Percentiles rank a stretch among this genome's conserved stretches.
Evolutionary conservation across 2,329 filamentous ascomycete species (phyloP).

Genomic region (Microsporum audouinii): DNA sequence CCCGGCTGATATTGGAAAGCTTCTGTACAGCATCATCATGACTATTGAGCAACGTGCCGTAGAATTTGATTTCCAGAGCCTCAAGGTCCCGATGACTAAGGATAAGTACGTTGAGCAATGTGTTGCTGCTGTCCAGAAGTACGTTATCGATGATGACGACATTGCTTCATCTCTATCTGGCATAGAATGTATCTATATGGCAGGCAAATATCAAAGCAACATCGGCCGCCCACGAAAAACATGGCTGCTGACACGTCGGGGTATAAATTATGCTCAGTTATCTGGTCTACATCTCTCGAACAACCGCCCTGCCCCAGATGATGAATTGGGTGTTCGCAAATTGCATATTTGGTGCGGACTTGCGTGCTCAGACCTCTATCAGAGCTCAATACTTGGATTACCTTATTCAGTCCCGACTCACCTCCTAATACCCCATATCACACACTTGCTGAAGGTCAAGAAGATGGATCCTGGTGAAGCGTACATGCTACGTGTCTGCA

Average conservation of each 20-base stretch:
- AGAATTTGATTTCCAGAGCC: constrained; percentile 28
- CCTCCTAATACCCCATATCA: constrained; percentile 23
- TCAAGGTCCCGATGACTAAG: constrained; percentile 29
- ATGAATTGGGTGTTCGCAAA: constrained; percentile 22
- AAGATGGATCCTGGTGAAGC: constrained; percentile 17
- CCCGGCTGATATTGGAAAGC: constrained; percentile 32
- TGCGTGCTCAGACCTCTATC: constrained; percentile 38
- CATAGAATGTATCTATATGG: constrained; percentile 42
- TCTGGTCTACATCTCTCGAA: constrained; percentile 37
- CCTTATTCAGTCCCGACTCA: constrained; percentile 33
- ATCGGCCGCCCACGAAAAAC: constrained; percentile 45
- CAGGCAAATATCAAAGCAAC: constrained; percentile 44
- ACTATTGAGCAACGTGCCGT: constrained; percentile 33
- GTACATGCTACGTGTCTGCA: constrained; percentile 24
- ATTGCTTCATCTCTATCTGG: constrained; percentile 41
- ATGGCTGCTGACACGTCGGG: constrained; percentile 43
- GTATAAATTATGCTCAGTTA: constrained; percentile 42
- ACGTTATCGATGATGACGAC: constrained; percentile 41
- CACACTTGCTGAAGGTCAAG: constrained; percentile 15
- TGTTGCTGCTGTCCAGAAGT: constrained; percentile 36
- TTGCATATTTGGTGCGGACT: constrained; percentile 32
- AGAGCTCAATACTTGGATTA: constrained; percentile 44
- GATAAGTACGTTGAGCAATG: constrained; percentile 37
- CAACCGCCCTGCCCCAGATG: constrained; percentile 20
- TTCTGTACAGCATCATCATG: constrained; percentile 36